Evolutionary conservation across 257 asterid species (phyloP), one percentile per base, ranked within the genome.

Genomic region (Mitragyna speciosa): DNA sequence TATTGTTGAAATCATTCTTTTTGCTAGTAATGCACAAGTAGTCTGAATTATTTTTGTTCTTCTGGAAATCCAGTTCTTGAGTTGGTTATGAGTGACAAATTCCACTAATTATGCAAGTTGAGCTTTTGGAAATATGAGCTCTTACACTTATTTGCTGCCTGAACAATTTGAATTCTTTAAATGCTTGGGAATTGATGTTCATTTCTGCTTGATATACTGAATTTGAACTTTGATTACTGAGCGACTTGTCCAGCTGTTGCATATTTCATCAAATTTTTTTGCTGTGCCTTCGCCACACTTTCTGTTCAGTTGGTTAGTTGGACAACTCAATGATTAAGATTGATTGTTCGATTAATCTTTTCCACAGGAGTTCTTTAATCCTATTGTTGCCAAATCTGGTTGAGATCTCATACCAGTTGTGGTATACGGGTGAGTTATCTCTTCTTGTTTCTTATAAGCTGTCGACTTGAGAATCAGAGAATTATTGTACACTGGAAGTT

Each of bases 391-490:
- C 79, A 88, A 83, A 86, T 90, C 98, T 79, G 99, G 99, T 78
- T 92, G 98, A n/a, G 99, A 96, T 87, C 94, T 96, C 83, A 96
- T 96, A 84, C 99, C 99, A 28, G 92, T 96, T 86, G 94, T 96
- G 99, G 99, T 96, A 66, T 94, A 96, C 63, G 99, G 98, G 99
- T 96, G 84, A 88, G 98, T 82, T 76, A 64, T 71, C 48, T 51
- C 81, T 66, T 69, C 71, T 51, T 48, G 61, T 73, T 58, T 59
- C 59, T 83, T 79, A 14, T 51, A 72, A 58, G 71, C 76, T 30
- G 71, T 78, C 75, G 26, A 4, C 26, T 15, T 5, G 9, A 43
- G n/a, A 76, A 58, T 45, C 49, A 45, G 49, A 5, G 49, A 45
- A 5, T 2, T 45, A 6, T 43, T 22, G 15, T 64, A 6, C 20